A percentile compares a stretch with the other conserved stretches of the same genome.
phyloP scores from a whole-genome alignment of 805 yeast species.

The Metschnikowia gruessii region DNA sequence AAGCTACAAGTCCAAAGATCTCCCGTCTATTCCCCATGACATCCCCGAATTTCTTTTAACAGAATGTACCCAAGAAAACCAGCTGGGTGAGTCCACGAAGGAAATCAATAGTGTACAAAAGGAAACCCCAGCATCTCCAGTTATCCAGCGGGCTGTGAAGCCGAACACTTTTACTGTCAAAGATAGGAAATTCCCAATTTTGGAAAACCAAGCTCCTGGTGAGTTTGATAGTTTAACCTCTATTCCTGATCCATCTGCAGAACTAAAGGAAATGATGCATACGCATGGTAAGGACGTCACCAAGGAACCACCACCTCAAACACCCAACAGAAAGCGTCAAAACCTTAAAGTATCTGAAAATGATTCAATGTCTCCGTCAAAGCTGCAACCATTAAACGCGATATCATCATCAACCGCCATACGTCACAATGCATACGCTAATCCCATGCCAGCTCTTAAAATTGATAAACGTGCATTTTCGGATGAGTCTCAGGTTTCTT shows the following conservation, averaged over 20 bases:
- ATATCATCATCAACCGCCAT: constrained; percentile 11
- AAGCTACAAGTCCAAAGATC: constrained; percentile 24
- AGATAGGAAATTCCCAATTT: background rate
- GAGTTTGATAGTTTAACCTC: background rate
- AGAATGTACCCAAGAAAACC: background rate
- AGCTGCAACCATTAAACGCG: background rate
- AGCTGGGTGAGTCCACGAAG: background rate
- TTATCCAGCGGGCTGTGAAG: background rate
- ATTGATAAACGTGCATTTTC: constrained; percentile 31
- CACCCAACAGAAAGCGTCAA: too few relatives aligned
- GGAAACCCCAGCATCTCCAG: background rate
- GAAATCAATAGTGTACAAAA: background rate
- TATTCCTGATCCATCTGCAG: background rate
- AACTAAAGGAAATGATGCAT: background rate
- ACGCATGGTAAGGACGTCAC: too few relatives aligned
- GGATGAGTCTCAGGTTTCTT: constrained; percentile 37
- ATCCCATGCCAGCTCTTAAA: constrained; percentile 8
- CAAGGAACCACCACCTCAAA: too few relatives aligned
- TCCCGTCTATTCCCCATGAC: constrained; percentile 3
- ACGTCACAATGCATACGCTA: constrained; percentile 17
- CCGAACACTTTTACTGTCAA: background rate
- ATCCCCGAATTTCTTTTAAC: background rate
- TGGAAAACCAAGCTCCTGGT: background rate
- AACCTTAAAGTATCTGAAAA: too few relatives aligned
- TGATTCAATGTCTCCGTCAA: background rate